Conservation (phyloP, 139 green algal genomes). For the Haematococcus sp. region DNA sequence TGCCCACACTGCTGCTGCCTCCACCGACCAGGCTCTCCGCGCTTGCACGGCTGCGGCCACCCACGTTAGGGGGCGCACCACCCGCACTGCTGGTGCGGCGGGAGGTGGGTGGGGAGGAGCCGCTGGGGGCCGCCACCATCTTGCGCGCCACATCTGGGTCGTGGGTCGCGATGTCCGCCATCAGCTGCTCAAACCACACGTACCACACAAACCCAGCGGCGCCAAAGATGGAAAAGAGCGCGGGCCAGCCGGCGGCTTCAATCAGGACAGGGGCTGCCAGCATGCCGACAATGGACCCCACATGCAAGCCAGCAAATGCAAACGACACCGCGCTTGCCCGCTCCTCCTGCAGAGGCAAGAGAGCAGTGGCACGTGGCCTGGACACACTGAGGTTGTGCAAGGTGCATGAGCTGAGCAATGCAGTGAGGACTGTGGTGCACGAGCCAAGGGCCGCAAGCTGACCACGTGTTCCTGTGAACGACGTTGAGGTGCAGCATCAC, state of each 20-base stretch:
- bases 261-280: constrained; percentile 77
- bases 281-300: constrained; percentile 81
- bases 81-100: background rate
- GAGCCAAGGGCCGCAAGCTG: no score
- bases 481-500: no score
- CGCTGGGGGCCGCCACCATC: background rate
- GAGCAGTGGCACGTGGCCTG: constrained; percentile 73
- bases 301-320: constrained; percentile 90
- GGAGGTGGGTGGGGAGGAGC: background rate
- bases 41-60: no score
- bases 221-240: constrained; percentile 89
- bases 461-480: no score
- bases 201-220: constrained; percentile 77
- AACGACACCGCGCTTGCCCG: constrained; percentile 78
- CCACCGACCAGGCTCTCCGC: no score
- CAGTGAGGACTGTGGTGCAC: no score
- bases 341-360: constrained; percentile 39
- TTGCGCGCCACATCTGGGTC: background rate
- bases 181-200: constrained; percentile 65
- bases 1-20: background rate
- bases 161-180: background rate
- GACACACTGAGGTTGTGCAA: no score
- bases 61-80: background rate
- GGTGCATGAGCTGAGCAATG: no score
- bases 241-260: constrained; percentile 74